These are phyloP conservation scores for Holtermanniella nyarrowii DNA, from an alignment of 768 basidiomycete genomes.

Conservation along the genomic window DNA sequence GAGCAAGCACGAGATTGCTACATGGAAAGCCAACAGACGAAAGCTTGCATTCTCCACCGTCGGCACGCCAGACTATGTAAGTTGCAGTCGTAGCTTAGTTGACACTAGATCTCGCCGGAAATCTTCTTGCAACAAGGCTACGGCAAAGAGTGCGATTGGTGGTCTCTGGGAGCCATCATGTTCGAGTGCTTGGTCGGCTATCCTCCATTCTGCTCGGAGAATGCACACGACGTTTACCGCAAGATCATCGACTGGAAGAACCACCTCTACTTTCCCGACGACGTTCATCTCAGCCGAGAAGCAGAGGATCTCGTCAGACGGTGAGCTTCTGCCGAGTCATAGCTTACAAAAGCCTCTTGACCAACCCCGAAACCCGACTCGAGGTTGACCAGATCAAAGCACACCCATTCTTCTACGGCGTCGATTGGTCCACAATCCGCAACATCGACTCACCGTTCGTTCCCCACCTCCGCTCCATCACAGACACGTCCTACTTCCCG, in stretches of 20 bases:
- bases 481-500: conserved; percentile 97
- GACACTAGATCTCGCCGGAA: conserved; percentile 68
- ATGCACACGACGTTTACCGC: conserved; percentile 93
- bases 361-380: conserved; percentile 66
- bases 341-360: conserved; percentile 51
- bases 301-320: conserved; percentile 78
- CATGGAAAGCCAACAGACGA: conserved; percentile 96
- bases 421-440: conserved; percentile 81
- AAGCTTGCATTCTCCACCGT: conserved; percentile 97
- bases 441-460: conserved; percentile 90
- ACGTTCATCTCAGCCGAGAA: conserved; percentile 82
- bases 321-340: conserved; percentile 43
- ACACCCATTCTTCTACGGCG: conserved; percentile 64
- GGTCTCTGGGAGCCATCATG: conserved; percentile 97
- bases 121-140: conserved; percentile 97
- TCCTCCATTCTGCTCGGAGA: conserved; percentile 92
- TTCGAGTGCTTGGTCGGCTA: conserved; percentile 97
- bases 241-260: conserved; percentile 93
- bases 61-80: conserved; percentile 76
- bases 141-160: conserved; percentile 98
- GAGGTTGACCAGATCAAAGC: conserved; percentile 76
- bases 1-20: conserved; percentile 71
- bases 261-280: conserved; percentile 80
- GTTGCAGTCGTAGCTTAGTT: conserved; percentile 3
- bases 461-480: conserved; percentile 84